A percentile compares a stretch with the other conserved stretches of the same genome.
Conservation (phyloP, 106 monocot species). For the Dendrobium officinale region DNA sequence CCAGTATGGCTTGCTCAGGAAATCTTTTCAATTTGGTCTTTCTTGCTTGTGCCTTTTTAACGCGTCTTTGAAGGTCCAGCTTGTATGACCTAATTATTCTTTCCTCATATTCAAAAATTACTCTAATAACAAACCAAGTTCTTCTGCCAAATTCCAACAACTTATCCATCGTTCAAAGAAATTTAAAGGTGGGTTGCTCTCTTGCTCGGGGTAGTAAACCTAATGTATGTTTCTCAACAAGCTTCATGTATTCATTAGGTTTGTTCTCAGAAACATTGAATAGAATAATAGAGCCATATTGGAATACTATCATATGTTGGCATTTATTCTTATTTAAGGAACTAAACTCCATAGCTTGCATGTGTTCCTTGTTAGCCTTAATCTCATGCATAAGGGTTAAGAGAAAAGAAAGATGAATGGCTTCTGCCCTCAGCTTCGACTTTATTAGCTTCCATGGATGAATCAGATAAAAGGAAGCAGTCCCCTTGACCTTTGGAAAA, state of each 20-base stretch:
- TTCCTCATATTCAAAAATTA: conserved; percentile 87
- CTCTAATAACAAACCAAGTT: conserved; percentile 70
- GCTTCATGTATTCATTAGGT: conserved; percentile 85
- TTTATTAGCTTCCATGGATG: conserved; percentile 47
- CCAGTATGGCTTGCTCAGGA: conserved; percentile 68
- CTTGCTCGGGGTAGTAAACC: conserved; percentile 51
- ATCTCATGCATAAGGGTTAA: too few relatives aligned
- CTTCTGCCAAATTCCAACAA: conserved; percentile 71
- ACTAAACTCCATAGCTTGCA: conserved; percentile 53
- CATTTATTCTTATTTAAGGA: conserved; percentile 58
- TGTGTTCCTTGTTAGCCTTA: too few relatives aligned
- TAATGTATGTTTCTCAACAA: conserved; percentile 81
- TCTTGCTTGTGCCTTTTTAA: conserved; percentile 71
- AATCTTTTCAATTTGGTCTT: conserved; percentile 43
- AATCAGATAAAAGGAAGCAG: conserved; percentile 81
- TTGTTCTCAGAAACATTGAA: conserved; percentile 94
- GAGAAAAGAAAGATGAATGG: too few relatives aligned
- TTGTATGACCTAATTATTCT: conserved; percentile 71
- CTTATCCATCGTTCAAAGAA: conserved; percentile 46
- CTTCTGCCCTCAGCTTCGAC: too few relatives aligned
- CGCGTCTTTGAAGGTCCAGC: conserved; percentile 66
- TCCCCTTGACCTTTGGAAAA: conserved; percentile 73
- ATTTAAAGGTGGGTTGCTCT: not conserved
- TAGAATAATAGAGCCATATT: conserved; percentile 90
- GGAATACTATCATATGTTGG: conserved; percentile 95